Conservation (phyloP, 1,284 basidiomycete species). For the Trichosporon coremiiforme region DNA sequence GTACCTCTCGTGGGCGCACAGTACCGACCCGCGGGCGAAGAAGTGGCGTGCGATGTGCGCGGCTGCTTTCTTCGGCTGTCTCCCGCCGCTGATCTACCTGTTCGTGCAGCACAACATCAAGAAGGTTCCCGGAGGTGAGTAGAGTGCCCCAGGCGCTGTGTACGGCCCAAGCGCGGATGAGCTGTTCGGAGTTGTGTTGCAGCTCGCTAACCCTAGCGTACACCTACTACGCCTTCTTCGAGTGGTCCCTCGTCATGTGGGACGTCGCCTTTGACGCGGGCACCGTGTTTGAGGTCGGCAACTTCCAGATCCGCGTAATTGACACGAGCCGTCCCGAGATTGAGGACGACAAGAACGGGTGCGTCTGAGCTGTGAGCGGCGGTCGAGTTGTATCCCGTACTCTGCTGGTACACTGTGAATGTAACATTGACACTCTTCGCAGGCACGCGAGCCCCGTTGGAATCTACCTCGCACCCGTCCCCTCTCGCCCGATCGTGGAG, state of each 20-base stretch:
- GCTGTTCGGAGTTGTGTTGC: too few relatives aligned
- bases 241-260: slow-evolving; percentile 79
- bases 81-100: slow-evolving; percentile 77
- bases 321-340: slow-evolving; percentile 28
- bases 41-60: slow-evolving; percentile 21
- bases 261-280: slow-evolving; percentile 78
- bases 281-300: slow-evolving; percentile 64
- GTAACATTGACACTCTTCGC: slow-evolving; percentile 23
- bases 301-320: slow-evolving; percentile 31
- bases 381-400: neutral
- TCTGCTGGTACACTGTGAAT: slow-evolving; percentile 1
- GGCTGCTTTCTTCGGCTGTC: slow-evolving; percentile 64
- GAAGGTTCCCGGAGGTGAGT: slow-evolving; percentile 71
- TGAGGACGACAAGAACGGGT: slow-evolving; percentile 28
- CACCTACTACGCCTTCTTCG: slow-evolving; percentile 79
- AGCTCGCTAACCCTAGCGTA: slow-evolving; percentile 65
- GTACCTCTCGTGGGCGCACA: slow-evolving; percentile 66
- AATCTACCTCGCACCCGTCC: slow-evolving; percentile 26
- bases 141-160: neutral
- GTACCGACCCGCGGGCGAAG: slow-evolving; percentile 25
- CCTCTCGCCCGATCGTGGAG: slow-evolving; percentile 21
- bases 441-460: slow-evolving; percentile 13
- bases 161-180: too few relatives aligned
- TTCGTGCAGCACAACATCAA: slow-evolving; percentile 82
- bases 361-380: slow-evolving; percentile 11